phyloP scores from a whole-genome alignment of 768 basidiomycete genomes.

The Gymnopilus dilepis region DNA sequence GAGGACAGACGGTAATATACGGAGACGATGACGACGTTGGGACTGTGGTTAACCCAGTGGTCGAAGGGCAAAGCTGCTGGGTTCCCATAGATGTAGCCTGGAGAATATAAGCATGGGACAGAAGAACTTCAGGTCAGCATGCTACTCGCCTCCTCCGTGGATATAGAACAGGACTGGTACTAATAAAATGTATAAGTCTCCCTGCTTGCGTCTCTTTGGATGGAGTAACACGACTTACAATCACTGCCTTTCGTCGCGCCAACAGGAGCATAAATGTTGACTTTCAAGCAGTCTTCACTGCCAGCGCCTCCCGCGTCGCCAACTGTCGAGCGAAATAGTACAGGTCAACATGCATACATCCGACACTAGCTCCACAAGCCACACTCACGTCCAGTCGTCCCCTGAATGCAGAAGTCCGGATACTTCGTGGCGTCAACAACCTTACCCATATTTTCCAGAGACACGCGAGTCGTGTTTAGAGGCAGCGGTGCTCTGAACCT shows the following conservation, averaged over 20 bases:
- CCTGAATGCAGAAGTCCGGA: conserved; percentile 66
- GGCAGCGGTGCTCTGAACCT: conserved; percentile 59
- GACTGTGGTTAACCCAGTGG: conserved; percentile 65
- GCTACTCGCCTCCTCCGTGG: conserved; percentile 49
- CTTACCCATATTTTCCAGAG: conserved; percentile 36
- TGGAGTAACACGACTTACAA: too few species aligned
- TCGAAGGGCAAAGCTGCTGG: conserved; percentile 71
- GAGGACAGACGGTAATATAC: conserved; percentile 69
- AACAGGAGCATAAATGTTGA: conserved; percentile 67
- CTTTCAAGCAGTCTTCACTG: conserved; percentile 68
- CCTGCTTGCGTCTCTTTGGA: too few species aligned
- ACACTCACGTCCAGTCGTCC: conserved; percentile 49
- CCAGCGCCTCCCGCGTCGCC: conserved; percentile 68
- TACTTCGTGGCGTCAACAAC: conserved; percentile 58
- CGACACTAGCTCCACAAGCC: too few species aligned
- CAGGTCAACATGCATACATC: conserved; percentile 8
- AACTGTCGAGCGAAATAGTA: conserved; percentile 31
- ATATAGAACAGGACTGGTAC: conserved; percentile 55
- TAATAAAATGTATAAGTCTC: too few species aligned
- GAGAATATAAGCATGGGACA: background rate
- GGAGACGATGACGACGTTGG: conserved; percentile 66
- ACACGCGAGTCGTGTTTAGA: conserved; percentile 52
- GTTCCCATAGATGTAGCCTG: conserved; percentile 64
- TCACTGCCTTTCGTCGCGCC: conserved; percentile 51
- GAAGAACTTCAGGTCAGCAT: background rate